Evolutionary conservation across 2,329 filamentous ascomycete species (phyloP).

Genomic region (Alternaria triticina): DNA sequence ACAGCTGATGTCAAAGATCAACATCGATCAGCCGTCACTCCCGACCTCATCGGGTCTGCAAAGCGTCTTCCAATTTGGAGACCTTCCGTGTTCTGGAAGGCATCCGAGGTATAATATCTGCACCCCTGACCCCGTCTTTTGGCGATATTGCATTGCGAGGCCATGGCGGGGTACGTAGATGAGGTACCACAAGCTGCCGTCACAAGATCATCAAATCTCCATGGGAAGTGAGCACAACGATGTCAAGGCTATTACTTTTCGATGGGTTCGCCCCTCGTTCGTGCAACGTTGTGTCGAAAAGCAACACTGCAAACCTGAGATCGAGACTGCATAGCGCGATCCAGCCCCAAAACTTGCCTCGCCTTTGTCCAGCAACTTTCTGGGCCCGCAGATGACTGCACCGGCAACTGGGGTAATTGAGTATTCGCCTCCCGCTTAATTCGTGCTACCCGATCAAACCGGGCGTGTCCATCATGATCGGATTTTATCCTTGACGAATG

Average conservation of each 20-base stretch:
- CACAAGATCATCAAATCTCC: slow-evolving; percentile 27
- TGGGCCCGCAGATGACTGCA: not conserved
- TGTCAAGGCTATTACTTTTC: slow-evolving; percentile 1
- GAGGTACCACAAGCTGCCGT: slow-evolving; percentile 32
- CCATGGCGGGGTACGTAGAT: slow-evolving; percentile 46
- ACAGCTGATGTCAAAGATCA: not conserved
- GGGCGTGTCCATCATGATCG: slow-evolving; percentile 16
- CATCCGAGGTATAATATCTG: slow-evolving; percentile 26
- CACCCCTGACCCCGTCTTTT: slow-evolving; percentile 32
- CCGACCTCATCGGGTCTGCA: not conserved
- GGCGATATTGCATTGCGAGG: slow-evolving; percentile 32
- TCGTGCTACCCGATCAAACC: slow-evolving; percentile 20
- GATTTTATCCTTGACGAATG: slow-evolving; percentile 11
- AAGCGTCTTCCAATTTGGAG: slow-evolving; percentile 18
- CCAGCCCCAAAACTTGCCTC: not conserved
- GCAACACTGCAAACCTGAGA: not conserved
- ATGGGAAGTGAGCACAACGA: slow-evolving; percentile 3
- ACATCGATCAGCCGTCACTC: slow-evolving; percentile 1
- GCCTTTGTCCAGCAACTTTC: not conserved
- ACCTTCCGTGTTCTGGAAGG: slow-evolving; percentile 29
- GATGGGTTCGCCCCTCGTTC: slow-evolving; percentile 12
- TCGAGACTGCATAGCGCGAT: not conserved
- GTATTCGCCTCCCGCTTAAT: slow-evolving; percentile 12
- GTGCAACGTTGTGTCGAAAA: slow-evolving; percentile 9
- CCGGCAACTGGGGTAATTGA: not conserved